Percentiles rank a stretch among this genome's conserved stretches.
These are phyloP conservation scores for Calonectria pseudoreteaudii DNA, from an alignment of 2,329 filamentous ascomycete species.

Conservation along the genomic window DNA sequence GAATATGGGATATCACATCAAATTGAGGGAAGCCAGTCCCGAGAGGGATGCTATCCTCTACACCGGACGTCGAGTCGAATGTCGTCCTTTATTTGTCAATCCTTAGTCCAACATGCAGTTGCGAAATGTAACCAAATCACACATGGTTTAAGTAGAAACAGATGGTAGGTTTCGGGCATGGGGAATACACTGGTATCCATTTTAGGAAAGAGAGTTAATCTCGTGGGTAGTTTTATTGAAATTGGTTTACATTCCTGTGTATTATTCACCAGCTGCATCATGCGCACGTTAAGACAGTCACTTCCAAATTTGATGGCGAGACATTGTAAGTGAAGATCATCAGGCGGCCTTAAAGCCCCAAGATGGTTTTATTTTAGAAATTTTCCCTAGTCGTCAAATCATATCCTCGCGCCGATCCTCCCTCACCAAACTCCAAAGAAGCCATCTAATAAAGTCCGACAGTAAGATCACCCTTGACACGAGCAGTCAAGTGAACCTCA, in stretches of 20 bases:
- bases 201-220: not conserved
- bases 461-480: slow-evolving; percentile 5
- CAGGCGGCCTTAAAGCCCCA: not conserved
- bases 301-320: not conserved
- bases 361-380: not conserved
- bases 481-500: slow-evolving; percentile 6
- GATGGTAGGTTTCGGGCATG: not conserved
- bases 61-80: not conserved
- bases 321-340: not conserved
- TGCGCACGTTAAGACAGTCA: not conserved
- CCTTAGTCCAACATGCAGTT: not conserved
- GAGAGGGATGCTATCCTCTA: not conserved
- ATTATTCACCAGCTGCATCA: not conserved
- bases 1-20: not conserved
- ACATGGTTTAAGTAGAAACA: not conserved
- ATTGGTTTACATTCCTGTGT: not conserved
- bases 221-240: not conserved
- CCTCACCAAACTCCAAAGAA: not conserved
- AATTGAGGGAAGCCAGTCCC: not conserved
- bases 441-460: slow-evolving; percentile 5
- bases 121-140: not conserved
- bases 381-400: not conserved
- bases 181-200: not conserved
- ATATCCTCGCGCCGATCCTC: not conserved
- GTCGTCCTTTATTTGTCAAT: slow-evolving; percentile 1